Base-by-base conservation (phyloP, 208 protist genomes). In the Trypanosoma rangeli region DNA sequence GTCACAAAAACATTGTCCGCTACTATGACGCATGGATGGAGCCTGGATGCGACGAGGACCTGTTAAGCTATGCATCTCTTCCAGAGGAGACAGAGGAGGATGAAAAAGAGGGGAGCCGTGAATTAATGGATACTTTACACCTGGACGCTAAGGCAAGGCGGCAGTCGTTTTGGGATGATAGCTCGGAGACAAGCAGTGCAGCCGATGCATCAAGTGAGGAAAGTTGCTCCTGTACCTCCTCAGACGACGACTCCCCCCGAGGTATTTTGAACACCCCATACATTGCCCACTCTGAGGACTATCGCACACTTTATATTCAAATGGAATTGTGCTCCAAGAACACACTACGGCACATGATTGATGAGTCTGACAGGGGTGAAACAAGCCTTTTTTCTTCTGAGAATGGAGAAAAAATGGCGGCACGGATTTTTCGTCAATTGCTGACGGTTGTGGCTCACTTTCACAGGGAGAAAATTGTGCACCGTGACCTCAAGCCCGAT, bases 21-120 rank as follows among this genome's bases (percentile, higher is more conserved):
- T 96, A 96, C 74, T 96, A 94, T 65, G 86, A 96, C 74, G 90
- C 87, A 24, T 96, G 90, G 88, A 80, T 93, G 15, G 90, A 94
- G 53, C 83, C 87, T 63, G 90, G 90, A n/a, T 92, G 82, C 50
- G 84, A 90, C 50, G 86, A 92, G 48, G 85, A 92, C 10, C 64
- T 95, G 24, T 66, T 75, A n/a, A 58, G 74, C 16, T 93, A 86
- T 75, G 66, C 89, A 9, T 75, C 82, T 24, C 68, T 75, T 24
- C 55, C 28, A 54, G 57, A 73, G 29, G 72, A 77, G 44, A 64
- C 63, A 28, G 56, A 64, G 22, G 66, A 62, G 29, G 66, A 64
- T 0, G 66, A 71, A 22, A 5, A 44, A 3, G 60, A 33, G 49
- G 60, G 54, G 5, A 44, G 54, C 24, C 13, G 37, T 10, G 60